Evolutionary conservation across 2,329 filamentous ascomycete species (phyloP).

Genomic region (Colletotrichum higginsianum): DNA sequence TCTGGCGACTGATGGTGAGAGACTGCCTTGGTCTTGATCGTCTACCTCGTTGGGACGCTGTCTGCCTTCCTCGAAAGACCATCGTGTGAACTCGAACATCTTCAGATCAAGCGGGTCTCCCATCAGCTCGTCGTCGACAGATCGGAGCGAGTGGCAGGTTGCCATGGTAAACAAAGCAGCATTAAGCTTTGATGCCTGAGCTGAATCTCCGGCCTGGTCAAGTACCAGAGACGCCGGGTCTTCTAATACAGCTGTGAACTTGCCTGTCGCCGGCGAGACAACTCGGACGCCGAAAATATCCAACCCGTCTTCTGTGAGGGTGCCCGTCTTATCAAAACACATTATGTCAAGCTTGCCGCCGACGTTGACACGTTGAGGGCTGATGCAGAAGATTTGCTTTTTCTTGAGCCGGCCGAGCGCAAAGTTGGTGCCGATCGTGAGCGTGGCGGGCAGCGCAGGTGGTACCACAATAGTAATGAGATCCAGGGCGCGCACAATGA

Average conservation of each 20-base stretch:
- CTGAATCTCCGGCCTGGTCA: neutral
- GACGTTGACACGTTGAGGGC: conserved; percentile 96
- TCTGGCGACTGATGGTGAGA: conserved; percentile 90
- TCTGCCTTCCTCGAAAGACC: conserved; percentile 91
- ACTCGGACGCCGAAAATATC: conserved; percentile 92
- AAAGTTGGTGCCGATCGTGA: conserved; percentile 98
- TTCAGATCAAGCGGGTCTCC: conserved; percentile 96
- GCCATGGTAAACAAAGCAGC: conserved; percentile 95
- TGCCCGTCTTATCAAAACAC: conserved; percentile 99
- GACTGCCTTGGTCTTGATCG: conserved; percentile 80
- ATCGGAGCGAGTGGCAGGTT: conserved; percentile 92
- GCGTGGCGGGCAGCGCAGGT: conserved; percentile 91
- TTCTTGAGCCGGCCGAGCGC: conserved; percentile 88
- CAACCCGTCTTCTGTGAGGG: conserved; percentile 93
- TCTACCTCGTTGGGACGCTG: conserved; percentile 75
- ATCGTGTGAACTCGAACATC: conserved; percentile 98
- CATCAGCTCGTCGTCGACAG: conserved; percentile 89
- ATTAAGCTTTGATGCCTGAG: conserved; percentile 49
- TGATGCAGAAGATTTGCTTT: conserved; percentile 97
- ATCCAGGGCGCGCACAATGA: conserved; percentile 92
- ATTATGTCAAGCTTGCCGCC: conserved; percentile 96
- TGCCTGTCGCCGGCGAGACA: conserved; percentile 72
- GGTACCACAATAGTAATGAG: conserved; percentile 98
- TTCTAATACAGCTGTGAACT: conserved; percentile 83
- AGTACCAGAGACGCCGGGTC: conserved; percentile 73